phyloP scores from a whole-genome alignment of 352 stramenopile genomes.

The Globisporangium yorkense region DNA sequence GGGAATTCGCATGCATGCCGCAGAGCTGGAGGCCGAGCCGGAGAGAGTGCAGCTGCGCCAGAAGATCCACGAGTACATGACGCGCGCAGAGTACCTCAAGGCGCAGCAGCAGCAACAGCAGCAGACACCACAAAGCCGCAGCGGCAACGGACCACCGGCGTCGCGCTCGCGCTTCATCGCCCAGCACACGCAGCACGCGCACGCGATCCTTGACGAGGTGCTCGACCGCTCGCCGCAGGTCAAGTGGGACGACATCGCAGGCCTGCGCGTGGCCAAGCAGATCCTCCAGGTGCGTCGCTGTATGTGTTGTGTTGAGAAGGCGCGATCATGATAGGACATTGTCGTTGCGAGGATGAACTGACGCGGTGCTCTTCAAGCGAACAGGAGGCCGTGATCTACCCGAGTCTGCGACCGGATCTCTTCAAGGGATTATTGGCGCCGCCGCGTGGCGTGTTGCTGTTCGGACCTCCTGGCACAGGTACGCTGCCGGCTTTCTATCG shows the following conservation, averaged over 20 bases:
- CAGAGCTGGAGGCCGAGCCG: slow-evolving; percentile 32
- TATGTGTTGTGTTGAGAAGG: not conserved
- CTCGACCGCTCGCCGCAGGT: slow-evolving; percentile 75
- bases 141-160: not conserved
- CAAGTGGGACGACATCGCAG: slow-evolving; percentile 79
- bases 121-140: not conserved
- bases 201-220: slow-evolving; percentile 82
- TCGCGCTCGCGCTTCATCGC: slow-evolving; percentile 36
- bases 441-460: slow-evolving; percentile 69
- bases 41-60: slow-evolving; percentile 23
- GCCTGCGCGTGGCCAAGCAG: slow-evolving; percentile 79
- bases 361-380: not conserved
- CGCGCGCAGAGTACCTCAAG: slow-evolving; percentile 68
- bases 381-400: slow-evolving; percentile 81
- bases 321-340: not conserved
- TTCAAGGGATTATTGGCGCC: slow-evolving; percentile 74
- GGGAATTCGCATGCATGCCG: slow-evolving; percentile 4
- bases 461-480: slow-evolving; percentile 79
- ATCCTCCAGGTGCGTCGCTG: slow-evolving; percentile 63
- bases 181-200: slow-evolving; percentile 50
- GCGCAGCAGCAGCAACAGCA: slow-evolving; percentile 3
- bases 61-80: slow-evolving; percentile 80
- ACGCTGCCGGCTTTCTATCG: not conserved
- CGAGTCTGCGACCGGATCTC: slow-evolving; percentile 75
- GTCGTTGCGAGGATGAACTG: no score